Evolutionary conservation across 495 filamentous ascomycete genomes (phyloP), one percentile per base, ranked within the genome.

Genomic region (Aspergillus leporis): DNA sequence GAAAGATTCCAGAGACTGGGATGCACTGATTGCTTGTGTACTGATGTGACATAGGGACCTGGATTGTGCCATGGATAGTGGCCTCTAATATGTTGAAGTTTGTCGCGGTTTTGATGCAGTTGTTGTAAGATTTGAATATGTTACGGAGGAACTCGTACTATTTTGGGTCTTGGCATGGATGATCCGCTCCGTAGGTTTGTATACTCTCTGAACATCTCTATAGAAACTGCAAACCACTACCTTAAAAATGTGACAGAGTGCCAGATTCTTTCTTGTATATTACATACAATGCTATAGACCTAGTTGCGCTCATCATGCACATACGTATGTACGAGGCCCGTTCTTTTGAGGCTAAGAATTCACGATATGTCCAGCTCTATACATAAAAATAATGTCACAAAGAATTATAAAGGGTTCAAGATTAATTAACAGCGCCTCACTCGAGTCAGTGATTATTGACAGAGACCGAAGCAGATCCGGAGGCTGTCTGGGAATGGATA

Each of bases 1-100:
- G 57, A 88, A 58, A 25, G 79, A 74, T 40, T 81, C 77, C 43
- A 72, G 62, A 66, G 87, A 88, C 64, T 87, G 82, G 13, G 64
- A 45, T 22, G 71, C 59, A 22, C 68, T 68, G 61, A 88, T 83
- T 13, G 83, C 77, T 62, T 45, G 32, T 46, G 56, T 19, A 25
- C n/a, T 57, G 28, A 38, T 19, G 2, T 56, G 53, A 38, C 51
- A 59, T 9, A 57, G 47, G 43, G 57, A 28, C 51, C 34, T 58
- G 36, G 55, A 28, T 48, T 23, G 41, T 23, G 62, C 62, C 66
- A 68, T 68, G 4, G 43, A 25, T 49, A n/a, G 21, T 25, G 2
- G 6, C 9, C 16, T 3, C n/a, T 19, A 45, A 45, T 18, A 6
- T 34, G 4, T 46, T 32, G 38, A 38, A 45, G 30, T 46, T n/a